A percentile compares a stretch with the other conserved stretches of the same genome.
These are phyloP conservation scores for Penicillium longicatenatum DNA, from an alignment of 495 filamentous ascomycete genomes.

Conservation along the genomic window DNA sequence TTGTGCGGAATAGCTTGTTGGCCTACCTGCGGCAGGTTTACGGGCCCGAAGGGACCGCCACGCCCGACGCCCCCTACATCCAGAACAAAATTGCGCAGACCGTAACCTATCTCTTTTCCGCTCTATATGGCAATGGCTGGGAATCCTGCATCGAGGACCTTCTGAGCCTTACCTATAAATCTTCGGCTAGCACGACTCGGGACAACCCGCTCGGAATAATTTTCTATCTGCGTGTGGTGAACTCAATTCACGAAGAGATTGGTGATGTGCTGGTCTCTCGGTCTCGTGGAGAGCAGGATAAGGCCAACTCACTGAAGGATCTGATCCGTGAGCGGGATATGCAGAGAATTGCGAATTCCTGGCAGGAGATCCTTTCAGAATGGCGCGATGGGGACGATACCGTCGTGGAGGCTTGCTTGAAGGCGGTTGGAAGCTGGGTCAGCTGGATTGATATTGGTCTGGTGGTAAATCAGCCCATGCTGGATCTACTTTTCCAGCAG, in stretches of 20 bases:
- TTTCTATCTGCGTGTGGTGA: constrained; percentile 84
- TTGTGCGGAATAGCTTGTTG: constrained; percentile 75
- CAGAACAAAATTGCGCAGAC: constrained; percentile 98
- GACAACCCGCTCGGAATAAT: constrained; percentile 77
- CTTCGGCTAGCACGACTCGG: constrained; percentile 48
- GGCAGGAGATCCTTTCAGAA: constrained; percentile 84
- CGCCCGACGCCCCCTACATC: constrained; percentile 67
- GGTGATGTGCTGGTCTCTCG: constrained; percentile 85
- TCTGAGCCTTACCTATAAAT: constrained; percentile 60
- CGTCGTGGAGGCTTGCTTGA: constrained; percentile 83
- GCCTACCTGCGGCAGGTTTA: constrained; percentile 76
- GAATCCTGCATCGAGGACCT: constrained; percentile 87
- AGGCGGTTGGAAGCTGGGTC: constrained; percentile 90
- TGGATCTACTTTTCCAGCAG: constrained; percentile 79
- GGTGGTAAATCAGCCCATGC: constrained; percentile 83
- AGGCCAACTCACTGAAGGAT: constrained; percentile 86
- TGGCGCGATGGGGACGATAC: constrained; percentile 74
- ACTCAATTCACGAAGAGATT: constrained; percentile 94
- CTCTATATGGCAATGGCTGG: constrained; percentile 83
- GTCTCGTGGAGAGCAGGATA: constrained; percentile 70
- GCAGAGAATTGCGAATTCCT: constrained; percentile 79
- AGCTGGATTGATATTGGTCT: constrained; percentile 97
- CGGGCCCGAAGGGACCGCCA: constrained; percentile 52
- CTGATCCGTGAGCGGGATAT: constrained; percentile 81
- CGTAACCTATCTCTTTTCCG: constrained; percentile 85